A percentile compares a stretch with the other conserved stretches of the same genome.
These are phyloP conservation scores for Massarina eburnea DNA, from an alignment of 2,329 filamentous ascomycete species.

Conservation along the genomic window DNA sequence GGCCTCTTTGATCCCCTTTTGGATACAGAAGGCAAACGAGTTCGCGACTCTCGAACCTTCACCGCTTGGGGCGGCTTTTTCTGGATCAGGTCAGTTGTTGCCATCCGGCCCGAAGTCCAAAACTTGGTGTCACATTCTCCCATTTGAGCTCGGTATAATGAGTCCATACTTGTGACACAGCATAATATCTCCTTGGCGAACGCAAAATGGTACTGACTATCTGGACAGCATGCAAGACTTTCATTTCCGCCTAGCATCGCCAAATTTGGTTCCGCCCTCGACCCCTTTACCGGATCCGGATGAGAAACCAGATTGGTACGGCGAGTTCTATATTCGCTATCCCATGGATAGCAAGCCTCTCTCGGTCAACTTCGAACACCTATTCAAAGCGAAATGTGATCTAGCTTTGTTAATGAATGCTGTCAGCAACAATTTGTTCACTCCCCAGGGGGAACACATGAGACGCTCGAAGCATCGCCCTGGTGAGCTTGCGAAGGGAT, in stretches of 20 bases:
- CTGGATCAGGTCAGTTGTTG: conserved; percentile 8
- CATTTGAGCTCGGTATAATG: too few species aligned
- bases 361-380: neutral
- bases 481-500: neutral
- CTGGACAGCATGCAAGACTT: neutral
- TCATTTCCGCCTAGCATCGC: neutral
- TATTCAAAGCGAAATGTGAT: conserved; percentile 2
- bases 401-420: neutral
- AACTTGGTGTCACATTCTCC: too few species aligned
- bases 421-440: neutral
- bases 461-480: neutral
- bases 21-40: conserved; percentile 1
- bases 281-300: neutral
- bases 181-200: too few species aligned
- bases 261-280: neutral
- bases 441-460: too few species aligned
- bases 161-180: too few species aligned
- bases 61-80: conserved; percentile 13
- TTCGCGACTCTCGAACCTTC: conserved; percentile 8
- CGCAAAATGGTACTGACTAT: too few species aligned
- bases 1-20: conserved; percentile 9
- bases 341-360: neutral
- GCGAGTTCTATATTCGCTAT: conserved; percentile 3
- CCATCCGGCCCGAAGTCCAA: too few species aligned
- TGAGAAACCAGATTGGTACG: neutral